Conservation (phyloP, 805 yeast species). For the Teunomyces gatunensis region DNA sequence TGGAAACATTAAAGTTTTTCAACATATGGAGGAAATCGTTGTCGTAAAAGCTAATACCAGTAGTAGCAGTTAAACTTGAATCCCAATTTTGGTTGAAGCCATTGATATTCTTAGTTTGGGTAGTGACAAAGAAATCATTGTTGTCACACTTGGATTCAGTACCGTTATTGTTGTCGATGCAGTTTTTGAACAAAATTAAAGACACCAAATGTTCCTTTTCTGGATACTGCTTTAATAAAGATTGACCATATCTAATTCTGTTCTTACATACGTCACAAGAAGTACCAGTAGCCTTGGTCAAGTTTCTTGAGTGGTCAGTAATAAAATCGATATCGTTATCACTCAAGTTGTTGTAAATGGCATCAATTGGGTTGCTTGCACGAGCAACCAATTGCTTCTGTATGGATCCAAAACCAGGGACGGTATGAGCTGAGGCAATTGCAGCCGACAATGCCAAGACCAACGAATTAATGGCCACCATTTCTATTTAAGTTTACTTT, state of each 20-base stretch:
- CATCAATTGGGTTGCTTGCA: slow-evolving; percentile 22
- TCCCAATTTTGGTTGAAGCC: slow-evolving; percentile 12
- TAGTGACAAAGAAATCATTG: slow-evolving; percentile 37
- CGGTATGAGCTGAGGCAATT: slow-evolving; percentile 15
- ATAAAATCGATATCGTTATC: slow-evolving; percentile 28
- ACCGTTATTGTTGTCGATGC: slow-evolving; percentile 26
- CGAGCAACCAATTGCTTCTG: slow-evolving; percentile 21
- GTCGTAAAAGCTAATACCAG: slow-evolving; percentile 33
- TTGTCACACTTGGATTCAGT: slow-evolving; percentile 32
- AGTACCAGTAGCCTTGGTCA: slow-evolving; percentile 30
- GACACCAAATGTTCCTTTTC: slow-evolving; percentile 34
- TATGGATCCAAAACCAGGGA: slow-evolving; percentile 26
- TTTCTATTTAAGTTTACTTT: background rate
- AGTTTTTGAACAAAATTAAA: slow-evolving; percentile 35
- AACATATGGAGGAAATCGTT: slow-evolving; percentile 40
- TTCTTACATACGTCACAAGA: slow-evolving; percentile 36
- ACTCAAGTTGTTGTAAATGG: slow-evolving; percentile 23
- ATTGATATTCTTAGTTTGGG: slow-evolving; percentile 17
- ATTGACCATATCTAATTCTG: slow-evolving; percentile 29
- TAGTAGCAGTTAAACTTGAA: slow-evolving; percentile 23
- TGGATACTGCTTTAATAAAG: slow-evolving; percentile 26
- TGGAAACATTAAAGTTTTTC: slow-evolving; percentile 33
- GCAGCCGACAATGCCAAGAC: slow-evolving; percentile 2
- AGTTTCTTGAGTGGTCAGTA: slow-evolving; percentile 23
- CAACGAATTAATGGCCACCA: background rate